Percentiles rank a stretch among this genome's conserved stretches.
These are phyloP conservation scores for Echinosophora koreensis DNA, from an alignment of 306 rosid species.

Conservation along the genomic window DNA sequence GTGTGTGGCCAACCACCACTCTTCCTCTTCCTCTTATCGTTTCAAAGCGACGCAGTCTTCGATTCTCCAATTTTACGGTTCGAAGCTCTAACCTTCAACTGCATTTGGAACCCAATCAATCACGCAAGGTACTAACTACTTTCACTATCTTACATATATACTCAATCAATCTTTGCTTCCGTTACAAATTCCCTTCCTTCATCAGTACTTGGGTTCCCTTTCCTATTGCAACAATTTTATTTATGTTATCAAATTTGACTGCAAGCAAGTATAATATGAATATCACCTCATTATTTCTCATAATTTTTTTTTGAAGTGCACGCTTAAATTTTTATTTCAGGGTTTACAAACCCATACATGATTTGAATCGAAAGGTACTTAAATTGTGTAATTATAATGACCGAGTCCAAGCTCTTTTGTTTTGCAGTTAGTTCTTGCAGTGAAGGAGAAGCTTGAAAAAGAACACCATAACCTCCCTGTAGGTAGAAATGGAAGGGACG, in stretches of 20 bases:
- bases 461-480: conserved; percentile 70
- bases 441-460: conserved; percentile 84
- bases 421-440: conserved; percentile 78
- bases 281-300: background rate
- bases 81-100: conserved; percentile 51
- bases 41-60: conserved; percentile 39
- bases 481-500: conserved; percentile 93
- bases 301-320: background rate
- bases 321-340: background rate
- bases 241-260: background rate
- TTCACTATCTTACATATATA: background rate
- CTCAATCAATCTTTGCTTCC: background rate
- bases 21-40: conserved; percentile 43
- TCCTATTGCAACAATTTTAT: background rate
- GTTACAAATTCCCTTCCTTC: too few relatives aligned
- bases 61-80: conserved; percentile 48
- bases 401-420: background rate
- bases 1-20: conserved; percentile 52
- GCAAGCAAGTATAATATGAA: background rate
- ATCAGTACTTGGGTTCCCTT: too few relatives aligned
- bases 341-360: background rate
- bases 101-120: conserved; percentile 40
- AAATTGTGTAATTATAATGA: background rate
- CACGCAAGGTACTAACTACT: conserved; percentile 63
- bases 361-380: background rate